Evolutionary conservation across 2,329 filamentous ascomycete species (phyloP).

Genomic region (Colletotrichum tanaceti): DNA sequence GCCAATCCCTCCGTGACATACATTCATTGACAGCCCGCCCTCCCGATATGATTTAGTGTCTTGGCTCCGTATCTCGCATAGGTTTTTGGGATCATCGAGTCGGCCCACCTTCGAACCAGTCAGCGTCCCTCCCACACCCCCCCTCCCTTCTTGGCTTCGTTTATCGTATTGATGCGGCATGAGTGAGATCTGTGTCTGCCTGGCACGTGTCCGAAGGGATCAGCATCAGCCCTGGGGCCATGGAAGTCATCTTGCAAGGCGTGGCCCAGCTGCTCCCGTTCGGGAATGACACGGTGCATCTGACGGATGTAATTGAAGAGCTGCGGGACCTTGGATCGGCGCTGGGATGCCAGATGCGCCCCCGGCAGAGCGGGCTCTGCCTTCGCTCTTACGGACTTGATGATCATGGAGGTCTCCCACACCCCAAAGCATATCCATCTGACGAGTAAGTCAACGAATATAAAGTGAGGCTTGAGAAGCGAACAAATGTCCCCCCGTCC

Average conservation of each 20-base stretch:
- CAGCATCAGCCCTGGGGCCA: neutral
- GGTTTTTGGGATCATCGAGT: neutral
- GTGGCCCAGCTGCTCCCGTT: neutral
- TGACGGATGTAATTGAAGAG: neutral
- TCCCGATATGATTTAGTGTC: neutral
- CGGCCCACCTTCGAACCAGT: neutral
- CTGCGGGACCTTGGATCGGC: no score
- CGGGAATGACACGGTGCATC: neutral
- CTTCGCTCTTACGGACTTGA: neutral
- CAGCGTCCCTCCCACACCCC: neutral
- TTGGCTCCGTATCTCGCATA: neutral
- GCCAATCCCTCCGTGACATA: neutral
- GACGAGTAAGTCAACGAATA: neutral
- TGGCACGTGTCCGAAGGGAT: no score
- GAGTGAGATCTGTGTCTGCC: neutral
- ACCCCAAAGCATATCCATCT: no score
- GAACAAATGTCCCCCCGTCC: no score
- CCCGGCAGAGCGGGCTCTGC: neutral
- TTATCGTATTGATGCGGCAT: constrained; percentile 5
- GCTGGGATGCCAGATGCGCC: neutral
- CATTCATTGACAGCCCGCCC: neutral
- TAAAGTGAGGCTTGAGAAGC: neutral
- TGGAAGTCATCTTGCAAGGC: neutral
- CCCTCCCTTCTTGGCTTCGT: constrained; percentile 17
- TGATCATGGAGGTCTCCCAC: no score